Evolutionary conservation across 371 early-diverging fungal genomes (phyloP), one percentile per base, ranked within the genome.

Genomic region (Haplosporangium sp.): DNA sequence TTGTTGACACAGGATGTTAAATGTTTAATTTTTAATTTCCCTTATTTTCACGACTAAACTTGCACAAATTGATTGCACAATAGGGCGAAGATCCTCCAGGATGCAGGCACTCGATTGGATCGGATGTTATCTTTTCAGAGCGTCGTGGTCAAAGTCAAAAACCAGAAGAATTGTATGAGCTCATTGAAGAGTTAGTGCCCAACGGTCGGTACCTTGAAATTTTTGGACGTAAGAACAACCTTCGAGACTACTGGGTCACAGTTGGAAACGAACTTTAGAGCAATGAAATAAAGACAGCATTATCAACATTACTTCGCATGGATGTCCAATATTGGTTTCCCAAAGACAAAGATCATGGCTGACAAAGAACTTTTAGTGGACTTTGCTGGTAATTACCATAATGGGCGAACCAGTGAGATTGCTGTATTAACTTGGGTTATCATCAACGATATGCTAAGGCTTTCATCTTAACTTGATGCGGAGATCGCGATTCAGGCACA

Each of bases 121-220:
- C 95, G 0, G 97, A 97, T 84, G 94, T 96, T 39, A 96, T 97
- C 62, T 96, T 93, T 82, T 93, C 95, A 1, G 95, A 96, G 81
- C 88, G 97, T 69, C 88, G 97, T 56, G 97, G 96, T 27, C 97
- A 96, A 81, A 95, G 95, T 85, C 97, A 96, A 79, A 97, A 97
- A 72, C 97, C 97, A 1, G 95, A 96, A 77, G 96, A 96, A 79
- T 83, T 97, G 61, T 97, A 97, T 85, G 95, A 95, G 75, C 84
- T 96, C 76, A 95, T 96, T 65, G 97, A 97, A 82, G 91, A 94
- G 76, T 85, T 97, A 52, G 93, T 96, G 5, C 97, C 97, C 13
- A 88, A 94, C 82, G 96, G 96, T 84, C 87, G 78, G 74, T 96
- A 96, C 82, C 87, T 96, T 34, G 96, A 97, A 79, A 97, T 96